Base-by-base conservation (phyloP, 2,329 filamentous ascomycete genomes). In the Claviceps lovelessii region DNA sequence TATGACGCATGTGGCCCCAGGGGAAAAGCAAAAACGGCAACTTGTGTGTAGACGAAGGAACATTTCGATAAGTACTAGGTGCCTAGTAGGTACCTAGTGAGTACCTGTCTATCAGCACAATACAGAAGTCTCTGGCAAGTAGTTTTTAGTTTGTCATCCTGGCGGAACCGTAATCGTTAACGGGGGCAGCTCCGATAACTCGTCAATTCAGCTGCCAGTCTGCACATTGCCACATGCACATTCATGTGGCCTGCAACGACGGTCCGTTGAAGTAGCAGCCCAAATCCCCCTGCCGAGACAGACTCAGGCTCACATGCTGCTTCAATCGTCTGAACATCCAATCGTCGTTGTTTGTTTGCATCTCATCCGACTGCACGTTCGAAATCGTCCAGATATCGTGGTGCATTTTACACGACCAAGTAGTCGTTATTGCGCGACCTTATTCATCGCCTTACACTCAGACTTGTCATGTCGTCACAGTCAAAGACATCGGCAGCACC, bases 401-500 rank as follows among this genome's bases (percentile, higher is more conserved):
- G 15, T 23, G 4, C 19, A 23, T 19, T 45, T 23, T 8, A 45
- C 19, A 45, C n/a, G 13, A 46, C 41, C 41, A 42, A 5, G 17
- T 42, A 19, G 15, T 42, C n/a, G 41, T 17, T 42, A 42, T 17
- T 6, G 15, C 15, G 3, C 41, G 6, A 42, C 41, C 6, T 23
- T 3, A 23, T 23, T 23, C 23, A 23, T 23, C n/a, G n/a, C 41
- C 15, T 49, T 15, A 49, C 5, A 23, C 23, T 35, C 7, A 29
- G 13, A 37, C 3, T 35, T 29, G 33, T 9, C 53, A 55, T 55
- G 53, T 44, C 31, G 19, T 11, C 53, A 29, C 44, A 47, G 35
- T 15, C 31, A 15, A 10, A 44, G n/a, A 28, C 49, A 7, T 57
- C 58, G 6, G 6, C 55, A 5, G 57, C 57, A 3, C 33, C 61